phyloP scores from a whole-genome alignment of 2,329 filamentous ascomycete species.

The Cladobotryum protrusum region DNA sequence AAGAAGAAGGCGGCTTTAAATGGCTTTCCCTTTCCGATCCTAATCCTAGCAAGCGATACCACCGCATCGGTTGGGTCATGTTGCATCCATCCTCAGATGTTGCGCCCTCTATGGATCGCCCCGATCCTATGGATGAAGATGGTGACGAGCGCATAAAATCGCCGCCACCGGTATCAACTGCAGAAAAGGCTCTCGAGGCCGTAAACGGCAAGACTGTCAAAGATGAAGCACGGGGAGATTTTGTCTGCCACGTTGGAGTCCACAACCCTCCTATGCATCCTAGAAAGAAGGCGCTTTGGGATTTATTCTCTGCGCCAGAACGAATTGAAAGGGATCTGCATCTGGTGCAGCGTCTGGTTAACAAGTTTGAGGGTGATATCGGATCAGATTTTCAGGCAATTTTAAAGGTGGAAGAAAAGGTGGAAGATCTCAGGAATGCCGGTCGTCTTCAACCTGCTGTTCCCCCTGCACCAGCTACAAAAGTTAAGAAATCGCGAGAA shows the following conservation, averaged over 20 bases:
- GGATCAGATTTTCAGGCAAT: constrained; percentile 71
- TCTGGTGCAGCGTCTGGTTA: constrained; percentile 73
- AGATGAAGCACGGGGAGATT: constrained; percentile 88
- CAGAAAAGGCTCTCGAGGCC: constrained; percentile 84
- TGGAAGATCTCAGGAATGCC: constrained; percentile 70
- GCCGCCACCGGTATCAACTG: constrained; percentile 49
- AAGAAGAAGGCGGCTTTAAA: constrained; percentile 86
- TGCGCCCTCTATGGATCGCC: constrained; percentile 57
- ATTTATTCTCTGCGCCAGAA: constrained; percentile 90
- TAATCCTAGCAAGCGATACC: constrained; percentile 93
- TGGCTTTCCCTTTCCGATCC: constrained; percentile 95
- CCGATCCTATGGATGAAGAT: constrained; percentile 67
- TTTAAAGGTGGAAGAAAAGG: constrained; percentile 75
- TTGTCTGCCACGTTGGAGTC: constrained; percentile 94
- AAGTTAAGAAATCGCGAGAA: constrained; percentile 54
- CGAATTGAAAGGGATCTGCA: constrained; percentile 85
- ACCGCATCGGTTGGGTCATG: constrained; percentile 98
- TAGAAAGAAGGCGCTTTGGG: constrained; percentile 93
- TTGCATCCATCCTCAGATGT: constrained; percentile 72
- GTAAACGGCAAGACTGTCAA: constrained; percentile 97
- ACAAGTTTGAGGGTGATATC: constrained; percentile 79
- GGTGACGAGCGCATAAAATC: constrained; percentile 52
- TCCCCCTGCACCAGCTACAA: constrained; percentile 47
- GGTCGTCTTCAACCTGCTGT: constrained; percentile 68
- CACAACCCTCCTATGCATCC: constrained; percentile 83